Conservation (phyloP, 2,329 filamentous ascomycete genomes). For the Beauveria medogensis region DNA sequence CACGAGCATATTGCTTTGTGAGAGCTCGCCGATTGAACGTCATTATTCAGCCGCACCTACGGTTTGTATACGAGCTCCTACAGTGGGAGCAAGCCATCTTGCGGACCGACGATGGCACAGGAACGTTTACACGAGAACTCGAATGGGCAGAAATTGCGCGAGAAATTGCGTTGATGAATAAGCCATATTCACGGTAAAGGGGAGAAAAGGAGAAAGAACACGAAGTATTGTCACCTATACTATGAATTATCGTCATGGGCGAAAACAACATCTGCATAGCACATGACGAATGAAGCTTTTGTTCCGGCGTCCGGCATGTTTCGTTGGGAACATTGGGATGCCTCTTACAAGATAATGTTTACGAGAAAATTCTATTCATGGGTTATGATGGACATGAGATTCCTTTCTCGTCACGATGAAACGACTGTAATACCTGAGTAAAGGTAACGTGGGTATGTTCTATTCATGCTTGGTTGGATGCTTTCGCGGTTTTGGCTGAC, state of each 20-base stretch:
- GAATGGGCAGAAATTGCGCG: constrained; percentile 86
- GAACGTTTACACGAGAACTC: constrained; percentile 60
- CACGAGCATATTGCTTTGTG: constrained; percentile 92
- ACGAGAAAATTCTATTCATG: not conserved
- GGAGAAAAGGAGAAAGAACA: not conserved
- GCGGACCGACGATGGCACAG: constrained; percentile 36
- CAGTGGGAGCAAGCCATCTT: constrained; percentile 86
- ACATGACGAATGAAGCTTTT: not conserved
- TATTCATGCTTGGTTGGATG: not conserved
- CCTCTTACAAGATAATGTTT: not conserved
- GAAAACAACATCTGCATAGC: not conserved
- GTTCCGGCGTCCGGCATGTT: not conserved
- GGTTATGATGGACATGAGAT: not conserved
- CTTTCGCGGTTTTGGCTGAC: not conserved
- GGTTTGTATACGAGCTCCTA: constrained; percentile 89
- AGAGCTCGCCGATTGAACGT: constrained; percentile 88
- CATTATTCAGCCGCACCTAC: constrained; percentile 93
- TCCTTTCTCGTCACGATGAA: not conserved
- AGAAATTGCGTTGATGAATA: constrained; percentile 93
- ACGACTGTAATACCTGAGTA: not conserved
- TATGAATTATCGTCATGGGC: not conserved
- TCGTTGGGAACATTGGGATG: not conserved
- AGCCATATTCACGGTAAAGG: constrained; percentile 69
- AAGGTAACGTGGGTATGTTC: not conserved
- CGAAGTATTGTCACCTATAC: not conserved